A percentile compares a stretch with the other conserved stretches of the same genome.
Evolutionary conservation across 192 early-diverging fungal species (phyloP).

Genomic region (Coemansia sp.): DNA sequence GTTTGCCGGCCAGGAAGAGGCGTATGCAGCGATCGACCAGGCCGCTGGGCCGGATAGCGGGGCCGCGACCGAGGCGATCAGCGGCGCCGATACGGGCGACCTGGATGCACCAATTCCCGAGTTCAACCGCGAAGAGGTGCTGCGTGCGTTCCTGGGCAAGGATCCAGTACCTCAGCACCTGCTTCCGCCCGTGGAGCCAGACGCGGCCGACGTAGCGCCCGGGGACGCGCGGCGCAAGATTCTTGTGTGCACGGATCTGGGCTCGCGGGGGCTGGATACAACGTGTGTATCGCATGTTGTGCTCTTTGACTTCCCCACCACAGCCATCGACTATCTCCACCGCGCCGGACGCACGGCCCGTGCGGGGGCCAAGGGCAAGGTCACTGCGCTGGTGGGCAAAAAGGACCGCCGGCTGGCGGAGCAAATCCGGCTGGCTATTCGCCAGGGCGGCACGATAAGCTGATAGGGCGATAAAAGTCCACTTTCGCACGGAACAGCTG

Average conservation of each 20-base stretch:
- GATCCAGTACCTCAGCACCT: slow-evolving; percentile 32
- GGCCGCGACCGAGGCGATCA: slow-evolving; percentile 4
- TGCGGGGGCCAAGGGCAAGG: slow-evolving; percentile 70
- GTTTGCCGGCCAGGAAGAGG: slow-evolving; percentile 15
- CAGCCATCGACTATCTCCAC: slow-evolving; percentile 88
- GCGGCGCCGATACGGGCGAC: slow-evolving; percentile 14
- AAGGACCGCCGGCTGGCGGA: slow-evolving; percentile 55
- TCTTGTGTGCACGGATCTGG: slow-evolving; percentile 85
- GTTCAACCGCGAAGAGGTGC: slow-evolving; percentile 31
- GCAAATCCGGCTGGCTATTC: slow-evolving; percentile 42
- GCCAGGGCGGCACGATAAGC: slow-evolving; percentile 42
- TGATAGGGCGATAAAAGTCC: too few relatives aligned
- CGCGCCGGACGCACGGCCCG: slow-evolving; percentile 87
- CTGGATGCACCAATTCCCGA: slow-evolving; percentile 22
- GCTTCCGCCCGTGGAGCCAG: slow-evolving; percentile 5
- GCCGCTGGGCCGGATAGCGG: background rate
- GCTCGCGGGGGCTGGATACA: slow-evolving; percentile 85
- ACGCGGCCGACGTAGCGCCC: background rate
- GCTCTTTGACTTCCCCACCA: slow-evolving; percentile 85
- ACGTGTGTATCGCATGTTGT: slow-evolving; percentile 83
- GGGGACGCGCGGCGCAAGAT: slow-evolving; percentile 43
- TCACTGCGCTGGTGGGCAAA: slow-evolving; percentile 72
- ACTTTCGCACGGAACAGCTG: too few relatives aligned
- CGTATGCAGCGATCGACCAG: background rate
- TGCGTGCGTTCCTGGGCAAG: slow-evolving; percentile 10